Percentiles rank a stretch among this genome's conserved stretches.
Evolutionary conservation across 768 basidiomycete species (phyloP).

Genomic region (Pholiota microspora): DNA sequence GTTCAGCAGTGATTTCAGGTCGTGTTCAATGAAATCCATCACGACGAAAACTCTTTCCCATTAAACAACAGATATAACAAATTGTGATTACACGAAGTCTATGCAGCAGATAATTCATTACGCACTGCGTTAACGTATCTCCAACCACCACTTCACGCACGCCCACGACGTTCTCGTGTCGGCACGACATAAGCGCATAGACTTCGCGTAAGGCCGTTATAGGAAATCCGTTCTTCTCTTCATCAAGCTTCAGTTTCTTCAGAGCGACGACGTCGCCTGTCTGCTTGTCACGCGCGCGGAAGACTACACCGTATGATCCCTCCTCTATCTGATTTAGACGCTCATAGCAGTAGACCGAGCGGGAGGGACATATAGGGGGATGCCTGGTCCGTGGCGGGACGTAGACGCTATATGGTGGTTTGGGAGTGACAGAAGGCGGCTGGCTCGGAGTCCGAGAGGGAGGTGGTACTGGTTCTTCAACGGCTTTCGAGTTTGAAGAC

Average conservation of each 20-base stretch:
- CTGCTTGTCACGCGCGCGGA: conserved; percentile 91
- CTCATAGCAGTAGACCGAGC: conserved; percentile 93
- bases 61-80: conserved; percentile 12
- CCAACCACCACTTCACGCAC: conserved; percentile 98
- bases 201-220: conserved; percentile 95
- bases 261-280: conserved; percentile 95
- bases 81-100: conserved; percentile 28
- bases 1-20: conserved; percentile 92
- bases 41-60: conserved; percentile 90
- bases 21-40: conserved; percentile 99
- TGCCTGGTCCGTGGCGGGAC: conserved; percentile 77
- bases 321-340: conserved; percentile 97
- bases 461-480: conserved; percentile 18
- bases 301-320: conserved; percentile 96
- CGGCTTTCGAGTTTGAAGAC: conserved; percentile 19
- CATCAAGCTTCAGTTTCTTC: conserved; percentile 97
- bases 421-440: conserved; percentile 13
- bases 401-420: conserved; percentile 54
- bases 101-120: conserved; percentile 29
- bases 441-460: conserved; percentile 20
- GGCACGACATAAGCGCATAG: conserved; percentile 92
- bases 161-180: conserved; percentile 95
- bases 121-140: conserved; percentile 98
- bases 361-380: conserved; percentile 80
- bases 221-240: conserved; percentile 98